Percentiles rank a stretch among this genome's conserved stretches.
These are phyloP conservation scores for Penicillium robsamsonii DNA, from an alignment of 495 filamentous ascomycete genomes.

Conservation along the genomic window DNA sequence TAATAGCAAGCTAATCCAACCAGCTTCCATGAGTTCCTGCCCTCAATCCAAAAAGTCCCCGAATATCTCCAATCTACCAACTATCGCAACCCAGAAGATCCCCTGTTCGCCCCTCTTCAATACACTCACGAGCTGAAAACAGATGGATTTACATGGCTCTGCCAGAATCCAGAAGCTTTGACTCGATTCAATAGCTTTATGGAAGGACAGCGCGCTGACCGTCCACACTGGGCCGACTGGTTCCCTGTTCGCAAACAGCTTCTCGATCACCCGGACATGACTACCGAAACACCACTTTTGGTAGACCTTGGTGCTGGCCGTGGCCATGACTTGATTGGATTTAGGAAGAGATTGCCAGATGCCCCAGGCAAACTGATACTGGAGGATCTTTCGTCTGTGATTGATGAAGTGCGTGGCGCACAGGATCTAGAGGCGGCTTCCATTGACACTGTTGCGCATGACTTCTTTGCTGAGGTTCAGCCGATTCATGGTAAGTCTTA, in stretches of 20 bases:
- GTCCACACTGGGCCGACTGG: constrained; percentile 30
- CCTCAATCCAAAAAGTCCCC: constrained; percentile 21
- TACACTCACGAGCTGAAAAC: constrained; percentile 31
- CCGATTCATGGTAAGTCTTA: constrained; percentile 39
- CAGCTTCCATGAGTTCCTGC: constrained; percentile 18
- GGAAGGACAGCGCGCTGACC: constrained; percentile 19
- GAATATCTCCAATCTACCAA: constrained; percentile 20
- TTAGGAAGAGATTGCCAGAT: constrained; percentile 26
- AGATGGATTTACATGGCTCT: constrained; percentile 25
- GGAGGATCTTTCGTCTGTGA: constrained; percentile 44
- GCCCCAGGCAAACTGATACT: constrained; percentile 35
- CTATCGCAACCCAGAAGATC: constrained; percentile 25
- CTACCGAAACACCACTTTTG: constrained; percentile 34
- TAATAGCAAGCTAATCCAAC: not conserved
- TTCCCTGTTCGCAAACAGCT: constrained; percentile 32
- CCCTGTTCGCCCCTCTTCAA: constrained; percentile 33
- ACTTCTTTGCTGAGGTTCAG: constrained; percentile 41
- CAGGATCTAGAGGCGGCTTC: constrained; percentile 14
- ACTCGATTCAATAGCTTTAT: constrained; percentile 29
- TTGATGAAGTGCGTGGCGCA: constrained; percentile 29
- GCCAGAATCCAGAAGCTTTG: constrained; percentile 14
- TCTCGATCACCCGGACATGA: constrained; percentile 14
- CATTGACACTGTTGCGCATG: constrained; percentile 33
- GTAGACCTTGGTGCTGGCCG: constrained; percentile 53
- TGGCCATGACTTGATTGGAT: constrained; percentile 46